Base-by-base conservation (phyloP, 768 basidiomycete species). In the Phlegmacium glaucopus region DNA sequence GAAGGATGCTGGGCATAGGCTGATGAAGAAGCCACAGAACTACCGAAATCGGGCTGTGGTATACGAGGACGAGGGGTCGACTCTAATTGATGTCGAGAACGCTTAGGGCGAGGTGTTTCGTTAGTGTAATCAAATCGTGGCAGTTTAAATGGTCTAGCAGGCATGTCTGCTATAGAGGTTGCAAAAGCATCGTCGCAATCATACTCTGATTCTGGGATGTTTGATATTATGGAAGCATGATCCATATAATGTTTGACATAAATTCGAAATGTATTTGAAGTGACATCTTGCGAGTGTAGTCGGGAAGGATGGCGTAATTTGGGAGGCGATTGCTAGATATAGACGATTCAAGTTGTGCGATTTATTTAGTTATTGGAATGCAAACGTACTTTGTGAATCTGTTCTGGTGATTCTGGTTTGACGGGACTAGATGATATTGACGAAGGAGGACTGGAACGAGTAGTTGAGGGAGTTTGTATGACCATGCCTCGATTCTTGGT, bases 161-260 rank as follows among this genome's bases (percentile, higher is more conserved):
- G 57, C 22, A 51, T 50, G 9, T 52, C 39, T 9, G 51, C n/a
- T 17, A 51, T 22, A 32, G 47, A 50, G 12, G 41, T 39, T 10
- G 35, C 45, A n/a, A 48, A 43, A 22, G 29, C 27, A 1, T 44
- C 29, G 16, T 59, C 57, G 16, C 51, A 30, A 37, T 61, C 53
- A 41, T 54, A 54, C 7, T 54, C 56, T 9, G 44, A 39, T 56
- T 45, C 47, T 38, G 39, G 30, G 17, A 34, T 28, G 8, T 37
- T 9, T 29, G 46, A 34, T 13, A 36, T 34, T 42, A 58, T 42
- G 30, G 71, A 67, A 0, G 72, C 74, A 55, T 82, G 71, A 55
- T 87, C 80, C 83, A 91, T 85, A 63, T 81, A 90, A 54, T 90
- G 83, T 53, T 87, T 88, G 50, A 91, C 54, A 55, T 91, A 89